Evolutionary conservation across 495 filamentous ascomycete species (phyloP).

Genomic region (Podospora sp.): DNA sequence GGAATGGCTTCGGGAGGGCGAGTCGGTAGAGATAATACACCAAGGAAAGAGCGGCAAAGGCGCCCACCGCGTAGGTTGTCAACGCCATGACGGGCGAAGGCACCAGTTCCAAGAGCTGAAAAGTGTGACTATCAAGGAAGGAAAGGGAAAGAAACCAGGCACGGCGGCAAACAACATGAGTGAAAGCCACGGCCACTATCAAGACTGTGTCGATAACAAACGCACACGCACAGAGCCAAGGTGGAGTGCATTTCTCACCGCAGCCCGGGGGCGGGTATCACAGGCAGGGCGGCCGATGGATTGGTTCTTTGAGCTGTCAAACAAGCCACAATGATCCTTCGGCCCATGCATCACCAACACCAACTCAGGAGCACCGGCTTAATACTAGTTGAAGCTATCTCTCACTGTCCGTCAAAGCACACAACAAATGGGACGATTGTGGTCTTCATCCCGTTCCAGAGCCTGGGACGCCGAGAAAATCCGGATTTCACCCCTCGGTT

Average conservation of each 20-base stretch:
- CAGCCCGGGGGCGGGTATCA: neutral
- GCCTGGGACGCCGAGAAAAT: too few species aligned
- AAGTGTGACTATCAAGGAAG: neutral
- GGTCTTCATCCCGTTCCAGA: too few species aligned
- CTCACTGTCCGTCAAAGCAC: too few species aligned
- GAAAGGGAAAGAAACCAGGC: neutral
- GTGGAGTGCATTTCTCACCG: neutral
- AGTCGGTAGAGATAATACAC: neutral
- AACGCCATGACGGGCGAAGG: neutral
- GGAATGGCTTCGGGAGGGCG: conserved; percentile 27
- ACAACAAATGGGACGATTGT: too few species aligned
- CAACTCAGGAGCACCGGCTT: neutral
- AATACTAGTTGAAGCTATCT: too few species aligned
- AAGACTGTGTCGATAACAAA: neutral
- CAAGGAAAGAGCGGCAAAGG: neutral
- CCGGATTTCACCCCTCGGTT: too few species aligned
- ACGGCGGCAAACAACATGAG: neutral
- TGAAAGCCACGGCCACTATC: neutral
- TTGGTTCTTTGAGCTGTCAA: neutral
- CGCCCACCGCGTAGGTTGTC: neutral
- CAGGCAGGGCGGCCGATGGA: neutral
- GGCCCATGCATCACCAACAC: neutral
- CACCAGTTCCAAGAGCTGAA: neutral
- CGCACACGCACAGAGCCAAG: neutral
- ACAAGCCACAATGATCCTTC: neutral